phyloP scores from a whole-genome alignment of 164 flowering plant species.

The Annona squamosa region DNA sequence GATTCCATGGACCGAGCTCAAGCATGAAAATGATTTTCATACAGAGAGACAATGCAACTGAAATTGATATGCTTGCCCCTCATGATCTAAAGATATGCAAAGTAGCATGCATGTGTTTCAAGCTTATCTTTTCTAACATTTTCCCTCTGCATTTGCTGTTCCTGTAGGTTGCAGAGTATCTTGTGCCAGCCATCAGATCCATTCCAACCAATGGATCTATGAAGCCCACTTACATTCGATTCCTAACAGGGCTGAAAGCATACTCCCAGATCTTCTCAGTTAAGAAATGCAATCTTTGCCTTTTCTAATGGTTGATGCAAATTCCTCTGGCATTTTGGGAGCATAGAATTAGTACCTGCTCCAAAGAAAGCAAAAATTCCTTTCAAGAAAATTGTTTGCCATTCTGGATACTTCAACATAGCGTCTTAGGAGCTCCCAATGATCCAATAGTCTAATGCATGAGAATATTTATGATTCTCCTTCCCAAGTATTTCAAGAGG shows the following conservation, averaged over 20 bases:
- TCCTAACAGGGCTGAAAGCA: slow-evolving; percentile 89
- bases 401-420: neutral
- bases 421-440: neutral
- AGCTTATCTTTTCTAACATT: neutral
- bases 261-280: slow-evolving; percentile 94
- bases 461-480: neutral
- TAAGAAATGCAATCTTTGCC: slow-evolving; percentile 16
- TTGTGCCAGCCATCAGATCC: slow-evolving; percentile 67
- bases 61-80: too few species aligned
- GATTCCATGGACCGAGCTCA: too few species aligned
- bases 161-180: slow-evolving; percentile 68
- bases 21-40: too few species aligned
- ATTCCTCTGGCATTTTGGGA: neutral
- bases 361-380: neutral
- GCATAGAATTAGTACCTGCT: neutral
- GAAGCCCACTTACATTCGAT: slow-evolving; percentile 76
- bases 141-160: neutral
- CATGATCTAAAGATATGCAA: too few species aligned
- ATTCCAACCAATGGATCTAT: slow-evolving; percentile 50
- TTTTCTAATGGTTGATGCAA: neutral
- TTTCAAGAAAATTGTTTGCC: neutral
- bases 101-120: neutral
- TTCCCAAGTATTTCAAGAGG: too few species aligned
- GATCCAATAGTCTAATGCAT: neutral
- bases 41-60: too few species aligned